Conservation (phyloP, 441 rosid genomes). For the Euphorbia celastroides region DNA sequence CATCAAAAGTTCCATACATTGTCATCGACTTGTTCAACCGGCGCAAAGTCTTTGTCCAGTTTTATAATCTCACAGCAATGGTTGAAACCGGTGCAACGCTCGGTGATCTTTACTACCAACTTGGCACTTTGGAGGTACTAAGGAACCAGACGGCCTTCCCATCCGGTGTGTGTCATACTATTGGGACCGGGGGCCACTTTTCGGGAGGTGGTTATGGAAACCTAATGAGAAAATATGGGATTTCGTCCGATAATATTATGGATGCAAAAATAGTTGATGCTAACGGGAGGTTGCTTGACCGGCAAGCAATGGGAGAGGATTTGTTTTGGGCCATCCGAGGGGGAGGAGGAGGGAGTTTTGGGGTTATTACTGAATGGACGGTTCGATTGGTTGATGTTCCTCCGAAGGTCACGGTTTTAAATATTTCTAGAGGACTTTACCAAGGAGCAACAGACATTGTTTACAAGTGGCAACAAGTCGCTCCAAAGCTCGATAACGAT, state of each 20-base stretch:
- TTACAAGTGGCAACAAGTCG: background rate
- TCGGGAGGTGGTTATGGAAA: background rate
- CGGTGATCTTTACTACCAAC: background rate
- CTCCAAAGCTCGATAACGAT: background rate
- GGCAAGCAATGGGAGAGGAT: background rate
- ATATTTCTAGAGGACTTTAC: background rate
- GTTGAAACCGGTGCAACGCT: background rate
- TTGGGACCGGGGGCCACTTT: background rate
- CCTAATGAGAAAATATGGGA: background rate
- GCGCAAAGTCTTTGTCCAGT: background rate
- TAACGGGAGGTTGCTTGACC: background rate
- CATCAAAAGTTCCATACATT: background rate
- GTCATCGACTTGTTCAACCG: background rate
- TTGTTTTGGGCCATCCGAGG: background rate
- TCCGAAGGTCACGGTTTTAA: background rate
- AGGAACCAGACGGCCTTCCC: background rate
- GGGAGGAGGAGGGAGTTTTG: background rate
- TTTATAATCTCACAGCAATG: background rate
- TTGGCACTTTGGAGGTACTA: background rate
- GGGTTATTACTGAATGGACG: background rate
- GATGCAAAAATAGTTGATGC: background rate
- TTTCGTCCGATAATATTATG: background rate
- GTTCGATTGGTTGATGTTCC: background rate
- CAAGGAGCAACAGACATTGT: background rate
- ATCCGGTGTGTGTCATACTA: background rate